Base-by-base conservation (phyloP, 345 rosid species). In the Gynandropsis gynandra region DNA sequence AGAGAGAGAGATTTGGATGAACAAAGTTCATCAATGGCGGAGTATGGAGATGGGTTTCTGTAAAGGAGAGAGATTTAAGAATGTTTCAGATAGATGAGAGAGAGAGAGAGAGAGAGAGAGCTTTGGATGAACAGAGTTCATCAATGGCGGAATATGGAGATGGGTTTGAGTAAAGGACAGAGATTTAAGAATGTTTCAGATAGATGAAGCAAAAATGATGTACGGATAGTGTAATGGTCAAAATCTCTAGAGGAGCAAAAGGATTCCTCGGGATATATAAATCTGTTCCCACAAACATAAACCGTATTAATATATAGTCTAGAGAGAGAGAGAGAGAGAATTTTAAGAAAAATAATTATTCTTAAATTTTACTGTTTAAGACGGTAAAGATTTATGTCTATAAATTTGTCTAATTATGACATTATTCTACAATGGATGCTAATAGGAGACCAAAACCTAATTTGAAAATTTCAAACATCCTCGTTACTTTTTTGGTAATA, bases 1-100 rank as follows among this genome's bases (percentile, higher is more conserved):
- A 57, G 3, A 57, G 42, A 62, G 53, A 32, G 4, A 32, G 33
- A 15, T 21, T 35, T 42, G 14, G 37, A 42, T 16, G 56, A 20
- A 20, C 55, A 63, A 55, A 40, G 55, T 35, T 55, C 61, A 47
- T 63, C 67, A 47, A 63, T 54, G 43, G 43, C 13, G 42, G 42
- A 63, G 9, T 34, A 18, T 63, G 42, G 9, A 50, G 59, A 62
- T 41, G 48, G 9, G 50, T 16, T 47, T 44, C 15, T 38, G 10
- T 1, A 15, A 10, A 56, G 17, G 14, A 56, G 44, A 16, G n/a
- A 31, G 10, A 15, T 29, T n/a, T 7, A 59, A 47, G 48, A 46
- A 39, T 56, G 67, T 45, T 47, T n/a, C 53, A 20, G 33, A 12
- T 7, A 50, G 4, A 15, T 39, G 9, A 42, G 65, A 20, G 36